Evolutionary conservation across 164 flowering plant species (phyloP).

Genomic region (Chloranthus sessilifolius): DNA sequence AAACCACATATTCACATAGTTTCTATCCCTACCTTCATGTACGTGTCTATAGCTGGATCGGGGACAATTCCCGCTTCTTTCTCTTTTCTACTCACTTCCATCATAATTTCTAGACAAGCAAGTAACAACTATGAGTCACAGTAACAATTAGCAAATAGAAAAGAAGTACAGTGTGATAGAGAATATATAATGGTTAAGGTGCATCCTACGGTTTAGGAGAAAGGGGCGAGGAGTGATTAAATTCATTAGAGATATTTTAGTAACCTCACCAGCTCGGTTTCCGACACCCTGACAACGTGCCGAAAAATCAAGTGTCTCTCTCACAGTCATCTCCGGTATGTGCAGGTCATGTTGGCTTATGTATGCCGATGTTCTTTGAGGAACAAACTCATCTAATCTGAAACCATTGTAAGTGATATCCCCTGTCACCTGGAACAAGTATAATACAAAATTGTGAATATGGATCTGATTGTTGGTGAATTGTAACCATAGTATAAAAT

Average conservation of each 20-base stretch:
- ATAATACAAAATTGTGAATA: background rate
- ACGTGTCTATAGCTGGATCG: slow-evolving; percentile 1
- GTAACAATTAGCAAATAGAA: too few relatives aligned
- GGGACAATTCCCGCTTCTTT: slow-evolving; percentile 4
- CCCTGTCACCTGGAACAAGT: slow-evolving; percentile 33
- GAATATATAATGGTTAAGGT: too few relatives aligned
- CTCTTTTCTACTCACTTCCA: slow-evolving; percentile 2
- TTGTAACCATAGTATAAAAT: too few relatives aligned
- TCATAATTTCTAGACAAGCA: background rate
- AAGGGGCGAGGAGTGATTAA: too few relatives aligned
- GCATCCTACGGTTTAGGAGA: too few relatives aligned
- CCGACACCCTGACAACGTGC: slow-evolving; percentile 61
- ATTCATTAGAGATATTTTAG: background rate
- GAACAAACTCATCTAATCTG: slow-evolving; percentile 48
- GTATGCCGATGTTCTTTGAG: slow-evolving; percentile 60
- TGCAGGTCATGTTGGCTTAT: slow-evolving; percentile 55
- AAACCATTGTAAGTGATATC: slow-evolving; percentile 56
- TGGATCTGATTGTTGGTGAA: too few relatives aligned
- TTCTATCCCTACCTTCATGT: slow-evolving; percentile 7
- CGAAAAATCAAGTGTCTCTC: slow-evolving; percentile 68
- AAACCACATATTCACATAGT: too few relatives aligned
- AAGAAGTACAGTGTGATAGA: background rate
- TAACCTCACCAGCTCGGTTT: slow-evolving; percentile 34
- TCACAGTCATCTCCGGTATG: slow-evolving; percentile 59
- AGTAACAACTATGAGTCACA: too few relatives aligned